Percentiles rank a stretch among this genome's conserved stretches.
Conservation (phyloP, 2,329 filamentous ascomycete genomes). For the Talaromyces rugulosus region DNA sequence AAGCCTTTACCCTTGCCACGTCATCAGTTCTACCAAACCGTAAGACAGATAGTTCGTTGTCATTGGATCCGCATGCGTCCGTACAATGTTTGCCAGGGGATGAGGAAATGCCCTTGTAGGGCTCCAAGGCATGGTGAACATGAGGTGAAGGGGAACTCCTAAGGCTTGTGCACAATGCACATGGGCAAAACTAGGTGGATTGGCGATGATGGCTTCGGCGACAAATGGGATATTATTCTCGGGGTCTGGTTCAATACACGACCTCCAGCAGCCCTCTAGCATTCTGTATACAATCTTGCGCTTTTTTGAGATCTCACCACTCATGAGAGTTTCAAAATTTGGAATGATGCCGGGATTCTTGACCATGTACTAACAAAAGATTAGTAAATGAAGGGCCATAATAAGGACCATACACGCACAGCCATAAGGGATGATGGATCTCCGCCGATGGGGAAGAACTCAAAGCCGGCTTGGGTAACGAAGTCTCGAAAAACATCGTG, state of each 20-base stretch:
- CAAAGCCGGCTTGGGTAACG: constrained; percentile 35
- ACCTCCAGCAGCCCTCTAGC: constrained; percentile 72
- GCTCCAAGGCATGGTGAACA: constrained; percentile 50
- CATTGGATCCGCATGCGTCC: constrained; percentile 26
- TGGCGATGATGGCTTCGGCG: constrained; percentile 35
- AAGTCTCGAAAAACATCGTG: constrained; percentile 21
- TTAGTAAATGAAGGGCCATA: too few species aligned
- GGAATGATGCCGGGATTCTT: constrained; percentile 45
- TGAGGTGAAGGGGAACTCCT: constrained; percentile 31
- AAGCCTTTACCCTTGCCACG: constrained; percentile 38
- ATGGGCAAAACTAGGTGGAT: constrained; percentile 36
- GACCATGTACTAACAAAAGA: constrained; percentile 39
- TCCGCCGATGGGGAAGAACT: constrained; percentile 56
- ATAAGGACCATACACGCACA: too few species aligned
- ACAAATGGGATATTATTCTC: constrained; percentile 25
- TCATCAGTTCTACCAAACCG: constrained; percentile 45
- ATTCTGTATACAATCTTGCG: constrained; percentile 62
- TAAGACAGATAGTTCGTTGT: constrained; percentile 45
- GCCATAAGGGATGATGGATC: constrained; percentile 51
- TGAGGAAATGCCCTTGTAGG: constrained; percentile 37
- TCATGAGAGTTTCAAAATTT: not conserved
- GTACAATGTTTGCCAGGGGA: constrained; percentile 46
- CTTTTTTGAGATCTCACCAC: not conserved
- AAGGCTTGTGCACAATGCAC: constrained; percentile 32
- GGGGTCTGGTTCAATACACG: constrained; percentile 59